Evolutionary conservation across 257 asterid species (phyloP), one percentile per base, ranked within the genome.

Genomic region (Solanum paucissectum): DNA sequence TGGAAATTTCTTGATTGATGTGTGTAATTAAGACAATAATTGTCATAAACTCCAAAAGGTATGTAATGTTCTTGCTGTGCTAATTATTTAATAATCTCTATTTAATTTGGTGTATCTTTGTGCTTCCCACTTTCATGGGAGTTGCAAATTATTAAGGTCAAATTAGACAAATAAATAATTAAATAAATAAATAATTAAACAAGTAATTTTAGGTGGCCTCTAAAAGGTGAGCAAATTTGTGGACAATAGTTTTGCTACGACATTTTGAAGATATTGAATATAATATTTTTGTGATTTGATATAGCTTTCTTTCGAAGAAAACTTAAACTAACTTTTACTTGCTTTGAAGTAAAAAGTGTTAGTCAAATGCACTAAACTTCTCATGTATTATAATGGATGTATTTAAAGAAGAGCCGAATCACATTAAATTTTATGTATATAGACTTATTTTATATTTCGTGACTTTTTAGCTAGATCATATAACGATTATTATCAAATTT

Each of bases 61-160:
- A 27, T 27, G 40, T 16, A 49, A 82, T 4, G 8, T 29, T 49
- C 69, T 32, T 46, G 69, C 44, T 82, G 85, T 82, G 66, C 37
- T 49, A 46, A 49, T 32, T 0, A 82, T 29, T 18, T 82, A 2
- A 49, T 44, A 46, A 9, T 82, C 85, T 82, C 20, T 5, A 82
- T 32, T n/a, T n/a, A n/a, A n/a, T n/a, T 18, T 49, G 42, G 69
- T 82, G 85, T 49, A 49, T 82, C 69, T 82, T 82, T 82, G 85
- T 82, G 69, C 69, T 32, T 82, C 85, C 69, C 85, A 81, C 66
- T 81, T 81, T 82, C 69, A 29, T 36, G 69, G 85, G 69, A 82
- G 68, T 11, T 18, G 5, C 33, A 5, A 29, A 29, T 49, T 79
- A 79, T 79, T 79, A 46, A 68, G 40, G 27, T 44, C 6, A 6